These are phyloP conservation scores for Scleroderma citrinum DNA, from an alignment of 768 basidiomycete genomes.

Conservation along the genomic window DNA sequence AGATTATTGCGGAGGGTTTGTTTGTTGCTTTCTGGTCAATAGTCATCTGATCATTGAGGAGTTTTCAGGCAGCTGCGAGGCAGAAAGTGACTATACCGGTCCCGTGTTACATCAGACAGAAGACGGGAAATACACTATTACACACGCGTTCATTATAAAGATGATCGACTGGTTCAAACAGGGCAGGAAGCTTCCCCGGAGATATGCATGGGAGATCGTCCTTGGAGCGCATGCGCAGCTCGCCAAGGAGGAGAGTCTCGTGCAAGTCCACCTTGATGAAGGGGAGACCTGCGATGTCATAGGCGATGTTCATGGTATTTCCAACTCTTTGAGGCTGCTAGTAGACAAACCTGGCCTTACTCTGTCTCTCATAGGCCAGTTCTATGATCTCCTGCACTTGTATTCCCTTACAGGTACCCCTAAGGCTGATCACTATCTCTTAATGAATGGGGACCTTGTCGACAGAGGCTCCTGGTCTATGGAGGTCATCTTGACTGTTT, in stretches of 20 bases:
- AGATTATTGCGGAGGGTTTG: constrained; percentile 75
- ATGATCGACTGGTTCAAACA: constrained; percentile 94
- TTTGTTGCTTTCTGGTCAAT: neutral
- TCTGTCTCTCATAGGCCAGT: constrained; percentile 62
- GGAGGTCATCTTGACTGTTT: constrained; percentile 87
- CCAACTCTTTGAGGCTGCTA: neutral
- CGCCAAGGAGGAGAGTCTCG: constrained; percentile 72
- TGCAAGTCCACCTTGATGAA: constrained; percentile 66
- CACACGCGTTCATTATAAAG: constrained; percentile 66
- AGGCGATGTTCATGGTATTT: constrained; percentile 88
- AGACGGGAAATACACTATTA: constrained; percentile 68
- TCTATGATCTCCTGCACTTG: constrained; percentile 88
- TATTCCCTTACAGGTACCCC: constrained; percentile 83
- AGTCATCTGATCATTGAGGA: constrained; percentile 4
- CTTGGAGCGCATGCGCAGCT: constrained; percentile 78
- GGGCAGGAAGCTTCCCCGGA: constrained; percentile 84
- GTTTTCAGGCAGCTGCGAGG: constrained; percentile 63
- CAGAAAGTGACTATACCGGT: constrained; percentile 69
- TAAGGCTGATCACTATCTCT: constrained; percentile 72
- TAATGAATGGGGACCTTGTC: constrained; percentile 96
- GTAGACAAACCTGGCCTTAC: constrained; percentile 1
- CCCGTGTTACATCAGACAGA: constrained; percentile 58
- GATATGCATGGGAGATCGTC: constrained; percentile 95
- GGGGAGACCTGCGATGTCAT: constrained; percentile 88
- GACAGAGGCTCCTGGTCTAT: constrained; percentile 96